Evolutionary conservation across 2,329 filamentous ascomycete species (phyloP), one percentile per base, ranked within the genome.

Genomic region (Fusarium torulosum): DNA sequence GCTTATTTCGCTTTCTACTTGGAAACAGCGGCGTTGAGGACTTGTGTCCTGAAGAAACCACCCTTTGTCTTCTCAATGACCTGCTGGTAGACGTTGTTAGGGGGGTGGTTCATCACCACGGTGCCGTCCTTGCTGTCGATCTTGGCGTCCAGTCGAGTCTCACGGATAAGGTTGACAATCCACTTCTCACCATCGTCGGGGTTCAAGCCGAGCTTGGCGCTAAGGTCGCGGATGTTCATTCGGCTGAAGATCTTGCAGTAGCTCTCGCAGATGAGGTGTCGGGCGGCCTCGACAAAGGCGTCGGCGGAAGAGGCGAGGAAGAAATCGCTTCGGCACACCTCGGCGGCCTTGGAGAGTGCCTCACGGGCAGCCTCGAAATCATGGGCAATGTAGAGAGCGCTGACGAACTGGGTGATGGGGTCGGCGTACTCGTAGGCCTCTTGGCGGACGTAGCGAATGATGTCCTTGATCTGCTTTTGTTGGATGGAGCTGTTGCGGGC

Each of bases 221-320:
- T 97, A 61, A 99, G 88, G 75, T 98, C 96, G 87, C 94, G 94
- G 80, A 99, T 98, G 80, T 98, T 95, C 79, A 99, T 99, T 74
- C 95, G 88, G 78, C 97, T 94, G 81, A 98, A 96, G 79, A 99
- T 99, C 88, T 98, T 98, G 92, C 96, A 99, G 87, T 99, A 99
- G 80, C 90, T 94, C 85, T 99, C 96, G 54, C 95, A 98, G 79
- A 99, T 98, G 63, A 99, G 86, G 85, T 99, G 96, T 76, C 96
- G 88, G 38, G 96, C 96, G 47, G 93, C 91, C 77, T 98, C 95
- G 68, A 99, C 93, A 77, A 99, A 99, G 41, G 89, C 85, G 74
- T 98, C 95, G 33, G 92, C 90, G 5, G 92, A 88, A 20, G 89
- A 90, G 57, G 91, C 88, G 59, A 99, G 87, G 91, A 99, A 99